A percentile compares a stretch with the other conserved stretches of the same genome.
Conservation (phyloP, 192 early-diverging fungal genomes). For the Coemansia sp. region DNA sequence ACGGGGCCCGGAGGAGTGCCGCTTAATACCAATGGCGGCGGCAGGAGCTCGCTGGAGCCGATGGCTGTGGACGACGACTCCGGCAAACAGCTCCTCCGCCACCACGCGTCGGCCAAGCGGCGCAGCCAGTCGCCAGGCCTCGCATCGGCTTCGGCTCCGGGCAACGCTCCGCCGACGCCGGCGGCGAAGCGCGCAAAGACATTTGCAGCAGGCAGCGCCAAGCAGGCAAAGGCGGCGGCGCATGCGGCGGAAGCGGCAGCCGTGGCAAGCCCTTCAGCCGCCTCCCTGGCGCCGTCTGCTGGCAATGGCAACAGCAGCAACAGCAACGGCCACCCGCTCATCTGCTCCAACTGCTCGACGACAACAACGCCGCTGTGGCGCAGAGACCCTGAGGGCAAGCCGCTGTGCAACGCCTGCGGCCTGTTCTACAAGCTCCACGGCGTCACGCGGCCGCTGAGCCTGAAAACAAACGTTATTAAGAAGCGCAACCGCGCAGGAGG, state of each 20-base stretch:
- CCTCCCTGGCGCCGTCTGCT: background rate
- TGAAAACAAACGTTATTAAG: conserved; percentile 95
- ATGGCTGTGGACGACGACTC: conserved; percentile 9
- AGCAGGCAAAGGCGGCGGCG: background rate
- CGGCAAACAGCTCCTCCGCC: background rate
- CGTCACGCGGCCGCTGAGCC: conserved; percentile 83
- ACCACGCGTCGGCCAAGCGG: background rate
- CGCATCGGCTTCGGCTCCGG: background rate
- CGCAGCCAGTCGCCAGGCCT: conserved; percentile 19
- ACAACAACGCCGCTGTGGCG: conserved; percentile 96
- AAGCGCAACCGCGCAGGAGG: conserved; percentile 80
- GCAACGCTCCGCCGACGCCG: background rate
- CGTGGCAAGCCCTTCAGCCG: background rate
- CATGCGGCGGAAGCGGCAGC: background rate
- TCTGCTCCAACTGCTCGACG: conserved; percentile 83
- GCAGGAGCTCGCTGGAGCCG: background rate
- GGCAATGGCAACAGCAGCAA: conserved; percentile 1
- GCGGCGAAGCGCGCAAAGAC: conserved; percentile 8
- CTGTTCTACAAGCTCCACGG: conserved; percentile 96
- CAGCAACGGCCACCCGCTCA: conserved; percentile 30
- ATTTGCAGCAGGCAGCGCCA: background rate
- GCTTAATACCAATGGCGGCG: background rate
- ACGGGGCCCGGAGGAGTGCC: background rate
- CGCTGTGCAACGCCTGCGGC: conserved; percentile 98
- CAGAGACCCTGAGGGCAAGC: conserved; percentile 81